A percentile compares a stretch with the other conserved stretches of the same genome.
Conservation (phyloP, 805 yeast species). For the Starmerella vaccinii region DNA sequence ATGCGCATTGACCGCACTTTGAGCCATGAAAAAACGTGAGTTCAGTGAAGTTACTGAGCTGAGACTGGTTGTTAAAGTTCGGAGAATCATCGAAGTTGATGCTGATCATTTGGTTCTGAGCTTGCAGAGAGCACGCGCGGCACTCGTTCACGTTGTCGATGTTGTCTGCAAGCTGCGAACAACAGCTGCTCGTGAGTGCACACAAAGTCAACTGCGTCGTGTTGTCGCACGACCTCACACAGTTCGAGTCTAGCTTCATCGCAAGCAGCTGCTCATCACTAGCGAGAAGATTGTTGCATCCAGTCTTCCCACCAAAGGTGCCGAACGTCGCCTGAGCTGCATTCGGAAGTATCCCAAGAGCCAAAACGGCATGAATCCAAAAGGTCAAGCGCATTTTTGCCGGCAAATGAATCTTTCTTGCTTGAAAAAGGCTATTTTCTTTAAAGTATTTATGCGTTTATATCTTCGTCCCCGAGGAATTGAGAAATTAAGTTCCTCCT, state of each 20-base stretch:
- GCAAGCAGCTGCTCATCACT: constrained; percentile 6
- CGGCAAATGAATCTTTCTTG: too few relatives aligned
- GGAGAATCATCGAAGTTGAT: constrained; percentile 17
- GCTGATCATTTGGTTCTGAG: constrained; percentile 11
- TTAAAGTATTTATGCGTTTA: neutral
- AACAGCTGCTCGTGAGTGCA: constrained; percentile 10
- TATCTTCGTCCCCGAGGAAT: neutral
- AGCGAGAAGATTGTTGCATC: constrained; percentile 1
- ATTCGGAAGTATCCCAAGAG: neutral
- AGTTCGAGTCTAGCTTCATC: constrained; percentile 12
- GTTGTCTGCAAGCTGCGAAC: neutral
- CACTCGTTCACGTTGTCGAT: constrained; percentile 13
- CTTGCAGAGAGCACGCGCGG: constrained; percentile 18
- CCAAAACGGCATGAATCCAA: neutral
- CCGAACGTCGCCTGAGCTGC: constrained; percentile 1
- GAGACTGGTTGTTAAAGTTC: constrained; percentile 14
- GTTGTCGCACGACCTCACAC: constrained; percentile 10
- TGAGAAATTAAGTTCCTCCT: neutral
- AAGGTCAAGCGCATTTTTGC: neutral
- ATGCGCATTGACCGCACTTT: constrained; percentile 8
- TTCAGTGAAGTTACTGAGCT: constrained; percentile 21
- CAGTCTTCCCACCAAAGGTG: neutral
- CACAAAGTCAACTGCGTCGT: constrained; percentile 18
- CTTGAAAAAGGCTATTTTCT: neutral
- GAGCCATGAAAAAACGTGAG: constrained; percentile 14